Conservation (phyloP, 768 basidiomycete species). For the Suillus weaverae region DNA sequence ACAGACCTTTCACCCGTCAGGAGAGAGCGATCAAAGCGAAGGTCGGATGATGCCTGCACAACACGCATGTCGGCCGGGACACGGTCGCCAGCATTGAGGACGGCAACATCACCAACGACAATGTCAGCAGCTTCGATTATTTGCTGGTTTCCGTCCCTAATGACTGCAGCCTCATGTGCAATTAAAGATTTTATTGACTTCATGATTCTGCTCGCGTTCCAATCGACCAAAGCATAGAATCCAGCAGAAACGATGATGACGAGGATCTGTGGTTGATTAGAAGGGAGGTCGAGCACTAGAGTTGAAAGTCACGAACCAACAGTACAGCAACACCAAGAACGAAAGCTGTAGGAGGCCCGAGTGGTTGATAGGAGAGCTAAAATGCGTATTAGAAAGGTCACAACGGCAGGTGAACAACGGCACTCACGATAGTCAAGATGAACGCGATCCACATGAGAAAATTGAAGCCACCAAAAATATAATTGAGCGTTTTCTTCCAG, state of each 20-base stretch:
- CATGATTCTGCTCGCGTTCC: conserved; percentile 40
- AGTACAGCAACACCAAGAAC: conserved; percentile 49
- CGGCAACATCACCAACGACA: conserved; percentile 67
- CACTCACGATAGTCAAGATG: conserved; percentile 30
- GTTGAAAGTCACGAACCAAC: conserved; percentile 1
- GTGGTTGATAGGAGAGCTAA: conserved; percentile 32
- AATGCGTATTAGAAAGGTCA: conserved; percentile 1
- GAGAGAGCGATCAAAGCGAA: conserved; percentile 62
- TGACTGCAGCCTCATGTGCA: conserved; percentile 43
- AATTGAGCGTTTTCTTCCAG: conserved; percentile 46
- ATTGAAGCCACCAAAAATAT: conserved; percentile 44
- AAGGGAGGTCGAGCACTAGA: conserved; percentile 15
- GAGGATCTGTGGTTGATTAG: conserved; percentile 64
- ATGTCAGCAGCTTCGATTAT: conserved; percentile 58
- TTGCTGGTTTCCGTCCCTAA: conserved; percentile 43
- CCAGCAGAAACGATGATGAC: conserved; percentile 51
- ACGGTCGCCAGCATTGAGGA: conserved; percentile 62
- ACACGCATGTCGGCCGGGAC: conserved; percentile 71
- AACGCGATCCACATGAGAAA: background rate
- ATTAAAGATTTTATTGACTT: conserved; percentile 42
- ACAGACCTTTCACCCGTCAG: conserved; percentile 61
- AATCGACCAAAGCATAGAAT: conserved; percentile 13
- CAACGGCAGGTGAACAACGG: conserved; percentile 56
- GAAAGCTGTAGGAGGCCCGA: conserved; percentile 52
- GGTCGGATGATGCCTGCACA: conserved; percentile 55